Evolutionary conservation across 305 asterid genomes (phyloP).

Genomic region (Withania somnifera): DNA sequence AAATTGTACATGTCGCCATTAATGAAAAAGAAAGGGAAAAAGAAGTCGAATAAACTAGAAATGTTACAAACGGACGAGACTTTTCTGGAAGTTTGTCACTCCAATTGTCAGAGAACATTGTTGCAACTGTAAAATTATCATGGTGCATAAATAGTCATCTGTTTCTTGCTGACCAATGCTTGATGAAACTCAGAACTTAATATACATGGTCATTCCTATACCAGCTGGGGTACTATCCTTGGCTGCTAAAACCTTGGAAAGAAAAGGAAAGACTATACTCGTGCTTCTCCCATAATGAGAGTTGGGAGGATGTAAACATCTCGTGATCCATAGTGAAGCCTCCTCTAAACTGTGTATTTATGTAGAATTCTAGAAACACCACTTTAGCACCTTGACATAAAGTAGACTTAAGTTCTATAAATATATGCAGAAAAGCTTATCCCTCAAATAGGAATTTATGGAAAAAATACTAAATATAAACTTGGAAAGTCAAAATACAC

Average conservation of each 20-base stretch:
- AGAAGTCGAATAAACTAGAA: neutral
- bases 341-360: neutral
- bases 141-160: neutral
- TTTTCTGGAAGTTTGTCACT: neutral
- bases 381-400: neutral
- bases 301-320: neutral
- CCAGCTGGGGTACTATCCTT: neutral
- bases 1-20: neutral
- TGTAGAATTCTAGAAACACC: neutral
- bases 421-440: neutral
- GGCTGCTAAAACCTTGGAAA: neutral
- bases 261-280: neutral
- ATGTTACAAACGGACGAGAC: neutral
- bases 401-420: neutral
- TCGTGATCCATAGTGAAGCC: neutral
- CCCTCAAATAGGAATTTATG: neutral
- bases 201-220: neutral
- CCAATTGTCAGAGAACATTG: neutral
- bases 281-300: neutral
- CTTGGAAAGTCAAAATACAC: neutral
- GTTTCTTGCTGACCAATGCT: neutral
- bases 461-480: neutral
- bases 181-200: neutral
- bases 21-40: neutral
- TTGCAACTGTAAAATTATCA: neutral